These are phyloP conservation scores for Colletotrichum spinosum DNA, from an alignment of 2,329 filamentous ascomycete species.

Conservation along the genomic window DNA sequence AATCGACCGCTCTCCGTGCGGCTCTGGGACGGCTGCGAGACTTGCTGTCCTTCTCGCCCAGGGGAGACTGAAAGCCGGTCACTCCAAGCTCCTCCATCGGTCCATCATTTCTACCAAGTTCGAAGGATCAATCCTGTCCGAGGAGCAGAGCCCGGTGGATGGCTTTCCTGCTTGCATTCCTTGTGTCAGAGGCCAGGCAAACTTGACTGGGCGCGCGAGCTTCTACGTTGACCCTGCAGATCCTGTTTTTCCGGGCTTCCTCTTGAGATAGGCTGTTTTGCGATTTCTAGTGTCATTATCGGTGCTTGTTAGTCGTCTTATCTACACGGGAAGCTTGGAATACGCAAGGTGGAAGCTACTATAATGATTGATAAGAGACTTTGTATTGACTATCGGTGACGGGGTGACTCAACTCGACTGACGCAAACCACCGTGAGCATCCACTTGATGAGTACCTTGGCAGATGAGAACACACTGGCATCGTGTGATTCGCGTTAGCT, in stretches of 20 bases:
- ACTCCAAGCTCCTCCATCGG: slow-evolving; percentile 9
- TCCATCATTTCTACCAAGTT: slow-evolving; percentile 20
- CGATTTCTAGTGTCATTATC: too few relatives aligned
- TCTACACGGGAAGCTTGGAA: too few relatives aligned
- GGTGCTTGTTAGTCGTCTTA: too few relatives aligned
- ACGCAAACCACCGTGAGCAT: too few relatives aligned
- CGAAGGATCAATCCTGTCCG: slow-evolving; percentile 4
- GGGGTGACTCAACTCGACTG: too few relatives aligned
- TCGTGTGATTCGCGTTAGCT: too few relatives aligned
- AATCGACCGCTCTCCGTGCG: slow-evolving; percentile 43
- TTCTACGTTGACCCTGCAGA: slow-evolving; percentile 28
- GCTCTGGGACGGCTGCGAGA: slow-evolving; percentile 42
- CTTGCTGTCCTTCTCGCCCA: slow-evolving; percentile 35
- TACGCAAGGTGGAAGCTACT: too few relatives aligned
- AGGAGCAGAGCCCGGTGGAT: slow-evolving; percentile 4
- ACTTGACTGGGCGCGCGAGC: slow-evolving; percentile 27
- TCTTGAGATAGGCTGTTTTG: slow-evolving; percentile 10
- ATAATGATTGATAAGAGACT: too few relatives aligned
- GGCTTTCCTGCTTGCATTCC: slow-evolving; percentile 22
- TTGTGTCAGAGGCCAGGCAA: slow-evolving; percentile 17
- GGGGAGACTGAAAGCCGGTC: slow-evolving; percentile 4
- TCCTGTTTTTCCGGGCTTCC: slow-evolving; percentile 25
- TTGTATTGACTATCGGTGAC: too few relatives aligned
- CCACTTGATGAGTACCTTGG: too few relatives aligned
- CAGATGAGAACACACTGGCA: too few relatives aligned